Evolutionary conservation across 2,329 filamentous ascomycete genomes (phyloP).

Genomic region (Tolypocladium inflatum): DNA sequence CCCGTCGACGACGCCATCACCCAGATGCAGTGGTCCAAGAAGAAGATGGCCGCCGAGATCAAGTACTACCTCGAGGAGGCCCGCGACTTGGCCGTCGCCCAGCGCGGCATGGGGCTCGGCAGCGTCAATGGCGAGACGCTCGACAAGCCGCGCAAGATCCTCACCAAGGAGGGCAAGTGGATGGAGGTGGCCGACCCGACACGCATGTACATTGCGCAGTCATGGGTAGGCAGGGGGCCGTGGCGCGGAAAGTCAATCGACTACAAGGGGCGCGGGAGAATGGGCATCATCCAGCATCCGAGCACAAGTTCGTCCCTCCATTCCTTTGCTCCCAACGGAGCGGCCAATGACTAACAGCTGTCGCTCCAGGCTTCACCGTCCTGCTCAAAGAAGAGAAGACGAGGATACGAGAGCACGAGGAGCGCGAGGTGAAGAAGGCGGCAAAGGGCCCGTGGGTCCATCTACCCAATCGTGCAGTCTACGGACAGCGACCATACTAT

Average conservation of each 20-base stretch:
- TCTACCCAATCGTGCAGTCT: slow-evolving; percentile 76
- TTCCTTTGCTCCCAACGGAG: neutral
- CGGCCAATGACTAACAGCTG: slow-evolving; percentile 4
- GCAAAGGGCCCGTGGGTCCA: slow-evolving; percentile 78
- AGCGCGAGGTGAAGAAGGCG: slow-evolving; percentile 65
- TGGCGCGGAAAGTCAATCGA: slow-evolving; percentile 50
- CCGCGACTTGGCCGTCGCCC: slow-evolving; percentile 69
- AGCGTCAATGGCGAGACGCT: slow-evolving; percentile 29
- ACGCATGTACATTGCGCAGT: slow-evolving; percentile 83
- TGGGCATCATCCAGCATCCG: slow-evolving; percentile 59
- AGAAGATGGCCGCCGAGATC: slow-evolving; percentile 80
- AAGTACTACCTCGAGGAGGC: slow-evolving; percentile 71
- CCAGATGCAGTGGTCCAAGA: slow-evolving; percentile 93
- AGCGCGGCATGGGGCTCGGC: slow-evolving; percentile 74
- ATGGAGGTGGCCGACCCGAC: slow-evolving; percentile 64
- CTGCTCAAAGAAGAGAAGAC: slow-evolving; percentile 92
- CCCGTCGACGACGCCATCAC: slow-evolving; percentile 85
- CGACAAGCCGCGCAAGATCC: slow-evolving; percentile 41
- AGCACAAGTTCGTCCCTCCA: slow-evolving; percentile 56
- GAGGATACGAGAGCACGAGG: slow-evolving; percentile 68
- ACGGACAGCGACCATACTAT: slow-evolving; percentile 81
- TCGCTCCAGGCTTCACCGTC: slow-evolving; percentile 57
- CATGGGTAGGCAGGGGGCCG: slow-evolving; percentile 78
- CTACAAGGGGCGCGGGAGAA: slow-evolving; percentile 66
- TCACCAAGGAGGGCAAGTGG: slow-evolving; percentile 65